Evolutionary conservation across 169 alveolate species (phyloP).

Genomic region (Plasmodium malariae): DNA sequence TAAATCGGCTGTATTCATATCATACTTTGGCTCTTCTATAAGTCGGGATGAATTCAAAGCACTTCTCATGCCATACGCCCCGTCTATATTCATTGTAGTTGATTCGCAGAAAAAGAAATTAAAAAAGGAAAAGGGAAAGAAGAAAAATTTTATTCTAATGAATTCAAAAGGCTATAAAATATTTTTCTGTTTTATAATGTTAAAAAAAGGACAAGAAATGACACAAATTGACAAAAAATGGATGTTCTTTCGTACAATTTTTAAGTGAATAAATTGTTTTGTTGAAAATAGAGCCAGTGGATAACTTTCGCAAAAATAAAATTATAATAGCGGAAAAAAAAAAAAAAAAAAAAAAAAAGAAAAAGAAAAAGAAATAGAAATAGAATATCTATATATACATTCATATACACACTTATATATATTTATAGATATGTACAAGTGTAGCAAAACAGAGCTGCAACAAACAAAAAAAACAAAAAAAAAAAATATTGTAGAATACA

Average conservation of each 20-base stretch:
- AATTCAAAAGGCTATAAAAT: not conserved
- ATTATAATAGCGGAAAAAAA: not conserved
- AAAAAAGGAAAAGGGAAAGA: not conserved
- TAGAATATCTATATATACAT: too few relatives aligned
- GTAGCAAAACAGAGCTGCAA: too few relatives aligned
- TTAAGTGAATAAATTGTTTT: conserved; percentile 4
- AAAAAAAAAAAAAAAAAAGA: not conserved
- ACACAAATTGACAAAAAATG: conserved; percentile 9
- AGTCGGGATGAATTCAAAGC: conserved; percentile 49
- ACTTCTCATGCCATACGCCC: conserved; percentile 38
- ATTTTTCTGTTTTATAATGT: not conserved
- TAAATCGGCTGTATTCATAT: conserved; percentile 29
- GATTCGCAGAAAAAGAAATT: not conserved
- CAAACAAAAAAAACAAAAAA: too few relatives aligned
- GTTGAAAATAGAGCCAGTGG: not conserved
- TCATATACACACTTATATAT: too few relatives aligned
- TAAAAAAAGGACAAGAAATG: not conserved
- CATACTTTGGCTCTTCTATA: conserved; percentile 53
- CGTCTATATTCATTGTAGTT: conserved; percentile 46
- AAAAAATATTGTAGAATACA: not conserved
- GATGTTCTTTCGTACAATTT: not conserved
- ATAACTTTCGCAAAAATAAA: not conserved
- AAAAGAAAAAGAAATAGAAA: not conserved
- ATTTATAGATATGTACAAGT: too few relatives aligned
- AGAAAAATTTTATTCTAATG: not conserved